phyloP scores from a whole-genome alignment of 139 green algal genomes.

The Chlorella sp. region DNA sequence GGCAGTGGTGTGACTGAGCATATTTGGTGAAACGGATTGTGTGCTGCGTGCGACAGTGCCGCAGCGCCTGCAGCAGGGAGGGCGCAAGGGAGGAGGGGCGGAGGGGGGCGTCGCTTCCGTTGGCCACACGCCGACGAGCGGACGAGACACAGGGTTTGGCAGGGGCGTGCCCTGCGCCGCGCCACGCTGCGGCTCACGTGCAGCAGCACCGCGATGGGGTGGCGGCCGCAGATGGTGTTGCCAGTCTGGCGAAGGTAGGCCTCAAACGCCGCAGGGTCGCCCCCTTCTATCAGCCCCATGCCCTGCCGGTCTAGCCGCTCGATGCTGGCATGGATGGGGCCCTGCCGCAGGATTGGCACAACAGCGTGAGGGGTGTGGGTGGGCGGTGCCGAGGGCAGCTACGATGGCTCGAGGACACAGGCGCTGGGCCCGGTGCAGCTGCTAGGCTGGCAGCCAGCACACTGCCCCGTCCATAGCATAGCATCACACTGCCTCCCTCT shows the following conservation, averaged over 20 bases:
- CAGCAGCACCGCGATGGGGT: constrained; percentile 92
- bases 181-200: too few relatives aligned
- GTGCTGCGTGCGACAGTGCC: constrained; percentile 20
- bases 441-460: too few relatives aligned
- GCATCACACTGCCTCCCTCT: background rate
- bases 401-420: too few relatives aligned
- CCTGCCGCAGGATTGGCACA: constrained; percentile 57
- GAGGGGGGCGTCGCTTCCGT: too few relatives aligned
- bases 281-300: constrained; percentile 87
- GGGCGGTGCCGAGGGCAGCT: too few relatives aligned
- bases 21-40: constrained; percentile 72
- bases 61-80: constrained; percentile 62
- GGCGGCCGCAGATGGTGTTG: constrained; percentile 97
- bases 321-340: constrained; percentile 85
- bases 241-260: constrained; percentile 63
- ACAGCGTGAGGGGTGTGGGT: too few relatives aligned
- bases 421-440: too few relatives aligned
- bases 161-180: too few relatives aligned
- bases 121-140: too few relatives aligned
- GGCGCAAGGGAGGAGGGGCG: too few relatives aligned
- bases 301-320: constrained; percentile 82
- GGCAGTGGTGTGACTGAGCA: constrained; percentile 73
- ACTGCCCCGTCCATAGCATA: too few relatives aligned
- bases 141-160: too few relatives aligned
- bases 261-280: constrained; percentile 64